Conservation (phyloP, 345 rosid species). For the Brassica incana region DNA sequence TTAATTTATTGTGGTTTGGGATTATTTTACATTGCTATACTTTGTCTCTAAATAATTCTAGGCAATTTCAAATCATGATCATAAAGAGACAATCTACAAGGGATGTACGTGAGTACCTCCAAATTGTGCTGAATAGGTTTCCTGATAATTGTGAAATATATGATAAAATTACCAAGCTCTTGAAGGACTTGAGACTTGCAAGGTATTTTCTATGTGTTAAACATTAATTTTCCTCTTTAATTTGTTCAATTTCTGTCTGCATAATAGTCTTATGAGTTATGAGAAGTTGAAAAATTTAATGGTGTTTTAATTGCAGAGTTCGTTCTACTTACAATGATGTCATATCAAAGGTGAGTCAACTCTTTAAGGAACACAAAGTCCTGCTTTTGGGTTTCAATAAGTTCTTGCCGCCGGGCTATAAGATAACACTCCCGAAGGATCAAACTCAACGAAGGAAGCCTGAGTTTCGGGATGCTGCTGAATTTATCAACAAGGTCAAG, state of each 20-base stretch:
- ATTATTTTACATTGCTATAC: background rate
- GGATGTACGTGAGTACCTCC: background rate
- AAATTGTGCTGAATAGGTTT: background rate
- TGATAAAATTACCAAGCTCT: background rate
- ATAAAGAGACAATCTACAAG: background rate
- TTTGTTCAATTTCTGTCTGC: background rate
- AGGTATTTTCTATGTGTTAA: background rate
- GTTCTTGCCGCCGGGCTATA: background rate
- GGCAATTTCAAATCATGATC: background rate
- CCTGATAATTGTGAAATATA: background rate
- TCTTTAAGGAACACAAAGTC: background rate
- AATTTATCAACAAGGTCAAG: constrained; percentile 76
- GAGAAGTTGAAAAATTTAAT: background rate
- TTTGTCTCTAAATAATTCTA: background rate
- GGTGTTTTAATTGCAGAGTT: background rate
- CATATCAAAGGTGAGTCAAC: background rate
- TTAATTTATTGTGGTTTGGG: background rate
- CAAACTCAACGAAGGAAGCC: background rate
- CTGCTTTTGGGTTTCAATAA: background rate
- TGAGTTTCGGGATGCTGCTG: constrained; percentile 52
- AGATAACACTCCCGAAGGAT: background rate
- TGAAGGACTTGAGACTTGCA: background rate
- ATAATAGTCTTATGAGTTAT: background rate
- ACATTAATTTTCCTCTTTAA: background rate
- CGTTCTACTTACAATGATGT: background rate